Evolutionary conservation across 805 yeast genomes (phyloP).

Genomic region (Teunomyces aglyptinius): DNA sequence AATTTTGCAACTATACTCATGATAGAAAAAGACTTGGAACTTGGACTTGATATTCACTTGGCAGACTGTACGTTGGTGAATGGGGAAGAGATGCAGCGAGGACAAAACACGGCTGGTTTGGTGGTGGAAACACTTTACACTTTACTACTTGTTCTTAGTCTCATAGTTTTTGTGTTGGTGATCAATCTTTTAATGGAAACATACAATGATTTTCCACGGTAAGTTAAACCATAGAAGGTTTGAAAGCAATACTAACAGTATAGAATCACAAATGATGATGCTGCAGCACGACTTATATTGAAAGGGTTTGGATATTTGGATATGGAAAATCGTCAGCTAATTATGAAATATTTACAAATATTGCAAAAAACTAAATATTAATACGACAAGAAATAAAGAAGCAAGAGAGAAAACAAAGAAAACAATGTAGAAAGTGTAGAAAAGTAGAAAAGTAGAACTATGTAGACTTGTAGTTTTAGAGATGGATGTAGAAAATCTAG

Average conservation of each 20-base stretch:
- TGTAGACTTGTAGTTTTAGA: too few species aligned
- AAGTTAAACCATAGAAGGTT: background rate
- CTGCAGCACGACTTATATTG: background rate
- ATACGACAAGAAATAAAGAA: background rate
- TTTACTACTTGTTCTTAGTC: background rate
- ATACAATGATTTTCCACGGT: background rate
- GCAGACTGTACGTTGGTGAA: background rate
- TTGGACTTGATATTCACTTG: background rate
- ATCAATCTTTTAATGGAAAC: background rate
- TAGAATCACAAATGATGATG: background rate
- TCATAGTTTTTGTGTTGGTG: background rate
- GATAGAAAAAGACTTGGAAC: background rate
- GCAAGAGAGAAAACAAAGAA: background rate
- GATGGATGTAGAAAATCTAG: too few species aligned
- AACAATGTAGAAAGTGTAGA: too few species aligned
- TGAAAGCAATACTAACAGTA: background rate
- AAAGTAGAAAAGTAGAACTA: too few species aligned
- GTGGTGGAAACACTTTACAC: background rate
- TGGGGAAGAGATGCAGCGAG: too few species aligned
- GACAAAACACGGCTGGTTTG: too few species aligned
- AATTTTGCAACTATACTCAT: conserved; percentile 2
- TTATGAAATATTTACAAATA: background rate
- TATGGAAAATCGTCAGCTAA: background rate
- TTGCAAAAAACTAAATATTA: background rate
- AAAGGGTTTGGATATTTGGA: background rate